These are phyloP conservation scores for Globisporangium parvum DNA, from an alignment of 352 stramenopile genomes.

Conservation along the genomic window DNA sequence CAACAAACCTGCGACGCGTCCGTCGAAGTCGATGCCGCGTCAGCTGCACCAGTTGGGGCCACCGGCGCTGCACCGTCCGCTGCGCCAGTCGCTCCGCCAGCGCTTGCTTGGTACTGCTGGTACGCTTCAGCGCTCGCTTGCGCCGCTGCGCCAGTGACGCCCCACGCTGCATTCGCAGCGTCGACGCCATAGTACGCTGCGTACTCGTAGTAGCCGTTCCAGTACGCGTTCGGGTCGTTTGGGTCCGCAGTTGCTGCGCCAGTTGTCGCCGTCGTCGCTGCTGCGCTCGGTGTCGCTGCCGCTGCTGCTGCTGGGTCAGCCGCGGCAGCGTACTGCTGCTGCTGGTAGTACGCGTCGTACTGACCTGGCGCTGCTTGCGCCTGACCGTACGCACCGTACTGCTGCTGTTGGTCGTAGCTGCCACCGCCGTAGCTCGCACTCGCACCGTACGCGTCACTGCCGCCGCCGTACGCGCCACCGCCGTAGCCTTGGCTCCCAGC, in stretches of 20 bases:
- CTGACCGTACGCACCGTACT: slow-evolving; percentile 42
- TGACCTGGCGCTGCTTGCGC: slow-evolving; percentile 23
- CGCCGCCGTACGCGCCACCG: slow-evolving; percentile 18
- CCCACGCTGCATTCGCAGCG: slow-evolving; percentile 79
- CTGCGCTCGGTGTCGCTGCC: slow-evolving; percentile 5
- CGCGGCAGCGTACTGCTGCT: slow-evolving; percentile 44
- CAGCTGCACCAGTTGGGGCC: slow-evolving; percentile 9
- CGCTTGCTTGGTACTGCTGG: slow-evolving; percentile 66
- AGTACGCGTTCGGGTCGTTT: slow-evolving; percentile 86
- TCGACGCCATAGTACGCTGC: slow-evolving; percentile 85
- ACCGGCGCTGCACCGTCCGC: slow-evolving; percentile 8
- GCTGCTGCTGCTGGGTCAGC: slow-evolving; percentile 7
- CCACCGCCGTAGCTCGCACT: slow-evolving; percentile 45
- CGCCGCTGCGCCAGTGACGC: slow-evolving; percentile 68
- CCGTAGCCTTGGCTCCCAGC: slow-evolving; percentile 35
- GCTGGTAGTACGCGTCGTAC: slow-evolving; percentile 75
- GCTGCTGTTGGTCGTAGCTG: slow-evolving; percentile 31
- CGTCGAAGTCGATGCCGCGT: slow-evolving; percentile 11
- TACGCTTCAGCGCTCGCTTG: slow-evolving; percentile 66
- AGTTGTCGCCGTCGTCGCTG: slow-evolving; percentile 13
- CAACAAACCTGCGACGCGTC: slow-evolving; percentile 60
- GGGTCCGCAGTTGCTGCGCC: slow-evolving; percentile 44
- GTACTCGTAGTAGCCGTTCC: slow-evolving; percentile 88
- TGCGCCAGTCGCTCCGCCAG: slow-evolving; percentile 18
- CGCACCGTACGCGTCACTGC: not conserved